Percentiles rank a stretch among this genome's conserved stretches.
These are phyloP conservation scores for Neospermospora avenae DNA, from an alignment of 2,329 filamentous ascomycete species.

Conservation along the genomic window DNA sequence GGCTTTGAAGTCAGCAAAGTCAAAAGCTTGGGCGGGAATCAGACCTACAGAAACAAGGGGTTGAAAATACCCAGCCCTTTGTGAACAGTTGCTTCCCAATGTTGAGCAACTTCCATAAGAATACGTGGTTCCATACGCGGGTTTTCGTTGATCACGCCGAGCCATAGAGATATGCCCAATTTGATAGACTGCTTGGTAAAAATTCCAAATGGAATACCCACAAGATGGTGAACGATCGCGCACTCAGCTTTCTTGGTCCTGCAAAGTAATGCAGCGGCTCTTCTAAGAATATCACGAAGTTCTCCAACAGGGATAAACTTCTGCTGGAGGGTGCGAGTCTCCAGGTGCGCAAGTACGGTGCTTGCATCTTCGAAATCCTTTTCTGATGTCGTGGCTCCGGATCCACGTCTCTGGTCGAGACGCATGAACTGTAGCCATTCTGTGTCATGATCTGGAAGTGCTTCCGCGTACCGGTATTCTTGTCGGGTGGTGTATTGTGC, in stretches of 20 bases:
- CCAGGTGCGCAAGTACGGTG: slow-evolving; percentile 68
- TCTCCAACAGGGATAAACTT: slow-evolving; percentile 70
- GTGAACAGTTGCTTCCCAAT: slow-evolving; percentile 84
- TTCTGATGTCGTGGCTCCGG: slow-evolving; percentile 43
- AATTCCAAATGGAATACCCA: slow-evolving; percentile 86
- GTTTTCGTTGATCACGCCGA: slow-evolving; percentile 96
- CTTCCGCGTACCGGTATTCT: slow-evolving; percentile 87
- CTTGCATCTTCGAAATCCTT: slow-evolving; percentile 56
- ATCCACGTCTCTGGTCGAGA: slow-evolving; percentile 45
- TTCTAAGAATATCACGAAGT: slow-evolving; percentile 75
- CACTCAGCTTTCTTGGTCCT: slow-evolving; percentile 71
- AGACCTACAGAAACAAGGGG: slow-evolving; percentile 56
- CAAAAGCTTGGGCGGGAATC: neutral
- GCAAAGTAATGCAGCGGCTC: slow-evolving; percentile 84
- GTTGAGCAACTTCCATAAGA: slow-evolving; percentile 79
- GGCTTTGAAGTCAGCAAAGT: slow-evolving; percentile 43
- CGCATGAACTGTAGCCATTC: slow-evolving; percentile 63
- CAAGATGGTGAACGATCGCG: slow-evolving; percentile 79
- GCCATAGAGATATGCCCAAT: slow-evolving; percentile 91
- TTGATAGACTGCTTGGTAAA: slow-evolving; percentile 97
- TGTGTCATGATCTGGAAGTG: slow-evolving; percentile 63
- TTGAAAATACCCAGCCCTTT: slow-evolving; percentile 80
- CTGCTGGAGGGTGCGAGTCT: slow-evolving; percentile 65
- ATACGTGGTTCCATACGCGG: slow-evolving; percentile 83
- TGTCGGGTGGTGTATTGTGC: slow-evolving; percentile 96